Conservation (phyloP, 1,139 yeast species). For the Sugiyamaella grinbergsii region DNA sequence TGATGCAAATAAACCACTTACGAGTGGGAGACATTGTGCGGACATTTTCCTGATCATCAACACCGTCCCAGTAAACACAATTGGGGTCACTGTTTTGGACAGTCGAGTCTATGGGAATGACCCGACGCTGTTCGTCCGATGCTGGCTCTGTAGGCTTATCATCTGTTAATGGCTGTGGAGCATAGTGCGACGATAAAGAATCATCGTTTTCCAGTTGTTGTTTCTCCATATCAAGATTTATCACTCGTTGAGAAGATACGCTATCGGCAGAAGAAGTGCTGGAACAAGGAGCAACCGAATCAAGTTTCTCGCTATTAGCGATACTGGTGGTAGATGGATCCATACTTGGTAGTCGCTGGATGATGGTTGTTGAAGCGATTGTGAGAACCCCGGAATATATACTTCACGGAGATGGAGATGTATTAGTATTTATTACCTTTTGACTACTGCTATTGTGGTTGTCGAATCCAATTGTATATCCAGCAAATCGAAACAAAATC, state of each 20-base stretch:
- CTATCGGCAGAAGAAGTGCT: neutral
- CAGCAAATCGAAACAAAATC: too few relatives aligned
- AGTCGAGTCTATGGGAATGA: constrained; percentile 10
- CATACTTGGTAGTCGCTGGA: too few relatives aligned
- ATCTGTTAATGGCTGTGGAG: constrained; percentile 4
- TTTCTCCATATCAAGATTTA: constrained; percentile 7
- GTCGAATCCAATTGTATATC: too few relatives aligned
- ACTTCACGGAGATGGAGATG: neutral
- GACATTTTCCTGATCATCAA: constrained; percentile 60
- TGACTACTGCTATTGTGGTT: too few relatives aligned
- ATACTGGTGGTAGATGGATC: neutral
- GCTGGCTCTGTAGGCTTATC: neutral
- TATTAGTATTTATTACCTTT: too few relatives aligned
- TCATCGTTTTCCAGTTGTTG: neutral
- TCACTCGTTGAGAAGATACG: neutral
- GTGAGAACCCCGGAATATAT: too few relatives aligned
- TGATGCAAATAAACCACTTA: constrained; percentile 58
- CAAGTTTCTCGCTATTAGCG: neutral
- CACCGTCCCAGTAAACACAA: constrained; percentile 35
- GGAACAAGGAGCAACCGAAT: neutral
- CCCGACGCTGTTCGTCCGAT: neutral
- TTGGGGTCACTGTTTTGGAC: constrained; percentile 16
- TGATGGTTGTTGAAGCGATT: too few relatives aligned
- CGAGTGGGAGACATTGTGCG: constrained; percentile 42
- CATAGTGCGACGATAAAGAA: neutral